Evolutionary conservation across 805 yeast species (phyloP).

Genomic region (Spathaspora sp.): DNA sequence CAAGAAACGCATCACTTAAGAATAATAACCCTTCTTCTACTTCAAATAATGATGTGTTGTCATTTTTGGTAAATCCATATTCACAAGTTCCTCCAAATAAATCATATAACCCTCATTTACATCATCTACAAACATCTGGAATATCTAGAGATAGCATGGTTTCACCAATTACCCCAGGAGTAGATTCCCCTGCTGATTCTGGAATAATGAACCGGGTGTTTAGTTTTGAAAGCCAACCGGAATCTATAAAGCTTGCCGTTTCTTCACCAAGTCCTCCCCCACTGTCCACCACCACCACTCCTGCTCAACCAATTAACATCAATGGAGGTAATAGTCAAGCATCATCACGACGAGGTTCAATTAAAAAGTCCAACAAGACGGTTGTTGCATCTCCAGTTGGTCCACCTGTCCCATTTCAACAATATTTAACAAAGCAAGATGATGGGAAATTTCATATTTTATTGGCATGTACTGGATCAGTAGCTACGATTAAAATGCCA

Average conservation of each 20-base stretch:
- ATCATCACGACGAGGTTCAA: constrained; percentile 19
- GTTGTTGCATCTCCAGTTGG: constrained; percentile 55
- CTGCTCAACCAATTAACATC: constrained; percentile 5
- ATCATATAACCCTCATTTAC: constrained; percentile 1
- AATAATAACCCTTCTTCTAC: background rate
- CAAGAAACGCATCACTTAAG: constrained; percentile 7
- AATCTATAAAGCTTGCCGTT: background rate
- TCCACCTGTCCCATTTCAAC: constrained; percentile 71
- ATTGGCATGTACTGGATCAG: constrained; percentile 93
- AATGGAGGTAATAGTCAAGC: constrained; percentile 10
- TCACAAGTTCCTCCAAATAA: background rate
- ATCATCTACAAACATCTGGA: constrained; percentile 1
- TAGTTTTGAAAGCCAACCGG: constrained; percentile 3
- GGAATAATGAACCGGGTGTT: constrained; percentile 1
- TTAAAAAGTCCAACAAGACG: constrained; percentile 44
- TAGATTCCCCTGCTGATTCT: background rate
- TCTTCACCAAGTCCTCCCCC: constrained; percentile 10
- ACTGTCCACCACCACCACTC: background rate
- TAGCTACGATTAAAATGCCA: constrained; percentile 93
- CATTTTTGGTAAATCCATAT: constrained; percentile 3
- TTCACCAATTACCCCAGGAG: constrained; percentile 6
- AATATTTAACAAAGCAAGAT: constrained; percentile 67
- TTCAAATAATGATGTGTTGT: constrained; percentile 4
- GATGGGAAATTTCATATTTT: constrained; percentile 85
- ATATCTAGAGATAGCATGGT: background rate